Conservation (phyloP, 2,329 filamentous ascomycete species). For the Pestalotiopsis sp. region DNA sequence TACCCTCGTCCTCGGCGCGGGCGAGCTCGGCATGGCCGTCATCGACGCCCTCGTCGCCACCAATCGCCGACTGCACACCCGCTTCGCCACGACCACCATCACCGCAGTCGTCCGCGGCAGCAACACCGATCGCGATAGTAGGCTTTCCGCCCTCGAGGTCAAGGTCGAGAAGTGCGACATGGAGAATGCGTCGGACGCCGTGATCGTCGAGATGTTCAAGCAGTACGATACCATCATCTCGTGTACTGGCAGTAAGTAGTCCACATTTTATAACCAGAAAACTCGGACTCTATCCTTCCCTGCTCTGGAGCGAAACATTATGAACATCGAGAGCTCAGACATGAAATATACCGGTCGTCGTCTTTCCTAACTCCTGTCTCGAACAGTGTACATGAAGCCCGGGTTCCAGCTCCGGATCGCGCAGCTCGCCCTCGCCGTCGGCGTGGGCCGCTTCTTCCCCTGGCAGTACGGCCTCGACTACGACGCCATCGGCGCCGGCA, state of each 20-base stretch:
- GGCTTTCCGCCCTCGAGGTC: slow-evolving; percentile 41
- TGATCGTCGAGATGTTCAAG: slow-evolving; percentile 46
- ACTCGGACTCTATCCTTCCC: neutral
- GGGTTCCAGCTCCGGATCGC: slow-evolving; percentile 63
- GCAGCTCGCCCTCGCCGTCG: slow-evolving; percentile 54
- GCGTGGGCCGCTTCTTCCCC: slow-evolving; percentile 60
- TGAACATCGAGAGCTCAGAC: no score
- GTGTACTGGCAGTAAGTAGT: slow-evolving; percentile 50
- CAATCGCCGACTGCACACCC: slow-evolving; percentile 40
- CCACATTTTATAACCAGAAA: neutral
- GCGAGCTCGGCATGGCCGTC: slow-evolving; percentile 64
- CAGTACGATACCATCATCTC: slow-evolving; percentile 59
- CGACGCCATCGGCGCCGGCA: slow-evolving; percentile 61
- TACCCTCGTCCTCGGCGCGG: slow-evolving; percentile 67
- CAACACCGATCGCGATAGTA: slow-evolving; percentile 40
- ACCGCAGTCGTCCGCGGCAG: slow-evolving; percentile 57
- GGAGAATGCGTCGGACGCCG: slow-evolving; percentile 30
- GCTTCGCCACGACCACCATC: slow-evolving; percentile 36
- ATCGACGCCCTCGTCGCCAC: slow-evolving; percentile 46
- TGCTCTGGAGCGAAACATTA: no score
- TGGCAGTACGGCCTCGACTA: slow-evolving; percentile 80
- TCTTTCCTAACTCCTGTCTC: neutral
- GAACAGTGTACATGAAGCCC: slow-evolving; percentile 52
- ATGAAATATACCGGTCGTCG: neutral
- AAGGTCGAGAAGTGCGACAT: slow-evolving; percentile 47